Base-by-base conservation (phyloP, 352 stramenopile species). In the Pseudoperonospora humuli region DNA sequence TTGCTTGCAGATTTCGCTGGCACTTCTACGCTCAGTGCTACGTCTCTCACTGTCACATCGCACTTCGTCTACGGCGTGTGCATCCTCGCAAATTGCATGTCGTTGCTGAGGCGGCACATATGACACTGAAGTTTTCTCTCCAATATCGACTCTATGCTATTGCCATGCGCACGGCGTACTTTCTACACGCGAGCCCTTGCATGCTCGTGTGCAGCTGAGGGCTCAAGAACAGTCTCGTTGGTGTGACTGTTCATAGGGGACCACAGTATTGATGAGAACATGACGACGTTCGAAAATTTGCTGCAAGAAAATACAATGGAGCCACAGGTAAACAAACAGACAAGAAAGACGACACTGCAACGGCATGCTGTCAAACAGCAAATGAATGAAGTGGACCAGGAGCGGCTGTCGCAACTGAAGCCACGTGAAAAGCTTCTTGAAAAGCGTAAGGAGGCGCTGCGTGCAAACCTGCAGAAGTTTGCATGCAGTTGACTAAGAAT, bases 211-310 rank as follows among this genome's bases (percentile, higher is more conserved):
- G 60, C 33, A 70, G 70, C 44, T 70, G 77, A 25, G 77, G 78
- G 5, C 61, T 91, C 27, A 78, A 76, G 4, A 83, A 60, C 44
- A n/a, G 70, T 89, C 10, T 76, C 81, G 15, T 40, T 93, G 2
- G 78, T 87, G 19, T 78, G 81, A 2, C 49, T 93, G 26, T 55
- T 93, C 32, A 81, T 90, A 61, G 78, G 86, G 45, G 68, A 87
- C 44, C 70, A 87, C 50, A 68, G 63, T 39, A 75, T 68, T 15
- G 70, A 88, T 20, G 75, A 86, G 33, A 70, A 74, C 42, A 65
- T 68, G 34, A 70, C 61, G 40, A 86, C 74, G 6, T 88, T 90
- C 54, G 54, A 88, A 57, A 70, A 86, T 17, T 44, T 90, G 36
- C 54, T 88, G 14, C 55, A 69, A 9, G 78, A 90, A 50, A 88